Evolutionary conservation across 2,329 filamentous ascomycete genomes (phyloP).

Genomic region (Verticillium longisporum): DNA sequence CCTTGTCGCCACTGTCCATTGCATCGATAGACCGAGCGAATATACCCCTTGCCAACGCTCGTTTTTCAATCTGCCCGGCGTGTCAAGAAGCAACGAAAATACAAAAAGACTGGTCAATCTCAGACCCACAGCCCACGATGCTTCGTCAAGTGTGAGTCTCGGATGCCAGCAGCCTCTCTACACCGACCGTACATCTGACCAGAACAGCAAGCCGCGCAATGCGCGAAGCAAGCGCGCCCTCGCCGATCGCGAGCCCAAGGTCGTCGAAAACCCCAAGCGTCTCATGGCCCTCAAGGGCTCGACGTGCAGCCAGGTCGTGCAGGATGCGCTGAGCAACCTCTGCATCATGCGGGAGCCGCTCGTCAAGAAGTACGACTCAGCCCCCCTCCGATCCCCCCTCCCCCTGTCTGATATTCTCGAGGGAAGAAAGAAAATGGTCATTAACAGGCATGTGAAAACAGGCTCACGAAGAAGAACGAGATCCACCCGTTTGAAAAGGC

Average conservation of each 20-base stretch:
- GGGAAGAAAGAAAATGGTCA: no score
- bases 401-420: background rate
- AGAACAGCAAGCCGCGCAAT: slow-evolving; percentile 37
- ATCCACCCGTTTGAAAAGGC: slow-evolving; percentile 92
- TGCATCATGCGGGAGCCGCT: slow-evolving; percentile 78
- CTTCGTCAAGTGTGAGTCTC: slow-evolving; percentile 40
- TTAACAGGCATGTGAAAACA: background rate
- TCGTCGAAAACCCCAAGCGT: slow-evolving; percentile 82
- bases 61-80: background rate
- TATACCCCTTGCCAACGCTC: background rate
- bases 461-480: slow-evolving; percentile 92
- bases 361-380: slow-evolving; percentile 53
- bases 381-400: background rate
- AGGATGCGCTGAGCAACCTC: slow-evolving; percentile 80
- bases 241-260: slow-evolving; percentile 86
- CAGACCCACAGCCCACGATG: slow-evolving; percentile 20
- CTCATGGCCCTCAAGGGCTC: slow-evolving; percentile 86
- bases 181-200: background rate
- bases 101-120: background rate
- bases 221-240: slow-evolving; percentile 78
- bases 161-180: background rate
- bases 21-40: background rate
- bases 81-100: background rate
- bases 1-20: background rate
- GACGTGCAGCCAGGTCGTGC: slow-evolving; percentile 72